phyloP scores from a whole-genome alignment of 805 yeast genomes.

The Myxozyma geophila region DNA sequence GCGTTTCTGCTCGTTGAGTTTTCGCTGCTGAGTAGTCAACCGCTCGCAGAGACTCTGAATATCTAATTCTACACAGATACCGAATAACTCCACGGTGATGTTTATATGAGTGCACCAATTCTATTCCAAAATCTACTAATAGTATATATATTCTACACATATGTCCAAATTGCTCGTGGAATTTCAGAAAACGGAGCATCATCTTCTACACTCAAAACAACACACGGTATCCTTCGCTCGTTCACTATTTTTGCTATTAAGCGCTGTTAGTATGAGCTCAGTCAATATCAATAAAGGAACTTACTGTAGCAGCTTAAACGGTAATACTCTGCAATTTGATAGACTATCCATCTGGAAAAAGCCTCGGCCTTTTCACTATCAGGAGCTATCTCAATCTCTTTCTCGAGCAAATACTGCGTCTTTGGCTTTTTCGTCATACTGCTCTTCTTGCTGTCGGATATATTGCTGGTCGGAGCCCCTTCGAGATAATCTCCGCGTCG shows the following conservation, averaged over 20 bases:
- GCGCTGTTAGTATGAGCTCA: not conserved
- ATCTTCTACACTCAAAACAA: constrained; percentile 17
- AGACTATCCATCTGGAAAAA: constrained; percentile 33
- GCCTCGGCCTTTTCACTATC: constrained; percentile 32
- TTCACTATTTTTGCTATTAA: constrained; percentile 23
- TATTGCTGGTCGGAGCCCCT: not conserved
- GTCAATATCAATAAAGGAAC: constrained; percentile 2
- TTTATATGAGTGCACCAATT: not conserved
- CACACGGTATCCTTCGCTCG: constrained; percentile 21
- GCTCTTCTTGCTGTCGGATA: not conserved
- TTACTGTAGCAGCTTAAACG: constrained; percentile 28
- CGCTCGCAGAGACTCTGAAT: too few species aligned
- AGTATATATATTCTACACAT: constrained; percentile 4
- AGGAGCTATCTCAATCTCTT: constrained; percentile 23
- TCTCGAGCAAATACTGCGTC: constrained; percentile 21
- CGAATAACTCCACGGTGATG: too few species aligned
- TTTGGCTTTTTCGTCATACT: not conserved
- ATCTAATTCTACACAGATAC: too few species aligned
- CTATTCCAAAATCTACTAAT: not conserved
- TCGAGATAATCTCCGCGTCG: constrained; percentile 4
- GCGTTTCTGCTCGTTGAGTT: too few species aligned
- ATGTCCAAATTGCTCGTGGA: constrained; percentile 31
- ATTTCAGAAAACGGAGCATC: not conserved
- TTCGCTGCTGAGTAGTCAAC: too few species aligned
- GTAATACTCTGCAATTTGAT: constrained; percentile 34